Evolutionary conservation across 1,284 basidiomycete genomes (phyloP), one percentile per base, ranked within the genome.

Genomic region (Earliella scabrosa): DNA sequence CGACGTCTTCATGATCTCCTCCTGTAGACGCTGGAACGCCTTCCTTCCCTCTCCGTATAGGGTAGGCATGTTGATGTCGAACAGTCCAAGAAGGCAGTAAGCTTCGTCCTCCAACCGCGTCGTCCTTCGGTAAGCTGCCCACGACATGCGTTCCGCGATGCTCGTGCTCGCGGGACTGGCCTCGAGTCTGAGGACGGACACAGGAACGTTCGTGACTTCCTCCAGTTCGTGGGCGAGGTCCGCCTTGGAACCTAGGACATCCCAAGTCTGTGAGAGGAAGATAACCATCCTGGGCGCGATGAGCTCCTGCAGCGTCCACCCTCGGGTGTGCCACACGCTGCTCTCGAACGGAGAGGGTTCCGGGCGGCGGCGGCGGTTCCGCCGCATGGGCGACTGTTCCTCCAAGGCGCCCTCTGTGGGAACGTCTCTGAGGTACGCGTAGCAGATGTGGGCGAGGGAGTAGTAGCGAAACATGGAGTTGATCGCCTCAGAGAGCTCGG

Each of bases 391-490:
- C n/a, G n/a, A n/a, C n/a, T n/a, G n/a, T n/a, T n/a, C n/a, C n/a
- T 43, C 20, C 11, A 16, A 32, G 24, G 47, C 24, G 31, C 36
- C 18, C 16, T 23, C 21, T 6, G 29, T 24, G 13, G 46, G 32
- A 14, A 58, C 56, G 24, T 58, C 56, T 14, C 35, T 38, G 16
- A 58, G 48, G 40, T 38, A 58, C 16, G 41, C 56, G 45, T 55
- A 59, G 58, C 58, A 59, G 45, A 59, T 43, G 36, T 45, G 26
- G 29, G 58, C 45, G 39, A 26, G 35, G 21, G 46, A 38, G 32
- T 56, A 59, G 49, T 54, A 59, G 11, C 32, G 45, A 41, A 49
- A 55, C 58, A 59, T 59, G 16, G 58, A 59, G 50, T 59, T 59
- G 50, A 59, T 52, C 14, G 58, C 53, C 54, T 59, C 58, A 7